Evolutionary conservation across 2,329 filamentous ascomycete species (phyloP).

Genomic region (Spiromastix sp.): DNA sequence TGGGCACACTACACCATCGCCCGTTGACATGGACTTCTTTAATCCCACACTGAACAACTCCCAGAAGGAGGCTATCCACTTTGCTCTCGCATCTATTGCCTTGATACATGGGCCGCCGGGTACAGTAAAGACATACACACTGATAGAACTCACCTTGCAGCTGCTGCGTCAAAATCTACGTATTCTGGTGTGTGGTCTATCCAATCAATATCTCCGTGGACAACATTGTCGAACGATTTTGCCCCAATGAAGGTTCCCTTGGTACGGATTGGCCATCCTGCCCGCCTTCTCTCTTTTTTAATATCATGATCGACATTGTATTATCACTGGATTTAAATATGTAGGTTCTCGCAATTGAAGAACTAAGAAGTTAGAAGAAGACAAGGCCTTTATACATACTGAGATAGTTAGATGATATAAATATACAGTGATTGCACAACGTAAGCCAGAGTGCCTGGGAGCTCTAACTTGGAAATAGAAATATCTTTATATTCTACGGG

Average conservation of each 20-base stretch:
- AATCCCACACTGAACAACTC: slow-evolving; percentile 50
- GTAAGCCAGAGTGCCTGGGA: no score
- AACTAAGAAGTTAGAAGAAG: no score
- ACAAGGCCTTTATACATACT: no score
- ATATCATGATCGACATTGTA: no score
- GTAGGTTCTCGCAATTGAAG: no score
- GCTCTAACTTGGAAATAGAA: no score
- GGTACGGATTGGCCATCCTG: slow-evolving; percentile 84
- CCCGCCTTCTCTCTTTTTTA: no score
- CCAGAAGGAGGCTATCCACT: slow-evolving; percentile 58
- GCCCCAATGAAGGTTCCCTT: slow-evolving; percentile 77
- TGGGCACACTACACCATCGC: slow-evolving; percentile 45
- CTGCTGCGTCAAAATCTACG: slow-evolving; percentile 62
- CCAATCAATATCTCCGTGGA: slow-evolving; percentile 96
- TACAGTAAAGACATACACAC: slow-evolving; percentile 91
- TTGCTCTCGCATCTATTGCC: slow-evolving; percentile 73
- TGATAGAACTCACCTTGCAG: slow-evolving; percentile 93
- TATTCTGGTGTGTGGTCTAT: slow-evolving; percentile 84
- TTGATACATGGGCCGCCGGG: slow-evolving; percentile 92
- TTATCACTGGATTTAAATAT: no score
- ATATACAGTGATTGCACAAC: no score
- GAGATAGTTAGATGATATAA: no score
- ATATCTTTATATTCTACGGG: no score
- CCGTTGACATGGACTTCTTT: slow-evolving; percentile 43
- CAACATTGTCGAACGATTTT: slow-evolving; percentile 90